A percentile compares a stretch with the other conserved stretches of the same genome.
Conservation (phyloP, 2,329 filamentous ascomycete genomes). For the Paracoccidioides brasiliensis region DNA sequence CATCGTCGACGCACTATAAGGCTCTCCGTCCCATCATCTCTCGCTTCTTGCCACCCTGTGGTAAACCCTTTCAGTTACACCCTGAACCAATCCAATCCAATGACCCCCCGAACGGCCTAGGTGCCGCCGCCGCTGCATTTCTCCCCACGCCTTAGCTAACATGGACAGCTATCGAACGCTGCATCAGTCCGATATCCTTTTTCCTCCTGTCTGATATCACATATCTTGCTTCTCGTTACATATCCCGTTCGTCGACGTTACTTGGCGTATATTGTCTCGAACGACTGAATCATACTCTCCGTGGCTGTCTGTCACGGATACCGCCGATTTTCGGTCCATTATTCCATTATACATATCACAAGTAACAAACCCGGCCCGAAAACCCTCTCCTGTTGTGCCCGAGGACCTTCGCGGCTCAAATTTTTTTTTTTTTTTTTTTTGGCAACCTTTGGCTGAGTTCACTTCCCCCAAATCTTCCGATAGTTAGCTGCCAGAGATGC, state of each 20-base stretch:
- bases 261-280: not conserved
- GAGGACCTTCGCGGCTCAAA: not conserved
- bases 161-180: slow-evolving; percentile 23
- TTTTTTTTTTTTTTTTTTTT: not conserved
- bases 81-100: too few relatives aligned
- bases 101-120: not conserved
- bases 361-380: not conserved
- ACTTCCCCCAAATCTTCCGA: not conserved
- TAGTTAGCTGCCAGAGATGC: slow-evolving; percentile 48
- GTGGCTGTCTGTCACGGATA: not conserved
- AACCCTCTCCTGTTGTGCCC: not conserved
- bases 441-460: not conserved
- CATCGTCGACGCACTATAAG: not conserved
- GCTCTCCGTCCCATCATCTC: not conserved
- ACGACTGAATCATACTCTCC: not conserved
- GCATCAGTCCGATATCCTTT: slow-evolving; percentile 17
- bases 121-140: not conserved
- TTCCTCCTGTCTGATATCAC: slow-evolving; percentile 24
- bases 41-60: too few relatives aligned
- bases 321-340: not conserved
- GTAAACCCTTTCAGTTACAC: too few relatives aligned
- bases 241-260: too few relatives aligned
- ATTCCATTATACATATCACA: too few relatives aligned
- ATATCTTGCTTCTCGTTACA: slow-evolving; percentile 10
- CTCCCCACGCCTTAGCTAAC: slow-evolving; percentile 20